Base-by-base conservation (phyloP, 2,329 filamentous ascomycete genomes). In the Trichophyton benhamiae region DNA sequence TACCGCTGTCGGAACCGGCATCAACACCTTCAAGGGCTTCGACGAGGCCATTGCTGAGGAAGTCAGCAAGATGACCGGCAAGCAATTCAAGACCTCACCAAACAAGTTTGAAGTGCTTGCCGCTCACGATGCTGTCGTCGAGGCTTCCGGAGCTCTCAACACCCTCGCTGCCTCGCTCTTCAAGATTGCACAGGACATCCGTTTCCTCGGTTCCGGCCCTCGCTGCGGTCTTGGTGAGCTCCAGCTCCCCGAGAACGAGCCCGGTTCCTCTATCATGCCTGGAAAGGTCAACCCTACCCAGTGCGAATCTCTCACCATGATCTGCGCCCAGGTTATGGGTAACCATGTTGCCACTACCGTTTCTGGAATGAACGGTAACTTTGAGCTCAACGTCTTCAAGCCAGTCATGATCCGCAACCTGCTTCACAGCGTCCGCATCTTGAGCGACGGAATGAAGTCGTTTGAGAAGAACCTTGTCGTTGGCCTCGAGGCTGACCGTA, bases 271-370 rank as follows among this genome's bases (percentile, higher is more conserved):
- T 69, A 97, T 99, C 81, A 99, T 99, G 94, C 94, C 94, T 52
- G 94, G 94, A 72, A 99, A 99, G 82, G 94, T 99, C 74, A 99
- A 99, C 81, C 94, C 94, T 36, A 99, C 94, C 36, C 94, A 99
- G 79, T 96, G 91, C 78, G 94, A 99, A 81, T 89, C 91, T 64
- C 80, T 99, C 75, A 97, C 94, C 69, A 99, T 99, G 94, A 82
- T 97, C 64, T 96, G 92, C 80, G 85, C 89, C 20, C 94, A 99
- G 78, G 92, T 99, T 65, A 96, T 97, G 83, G 94, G 94, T 72
- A 99, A 99, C 82, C 86, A 97, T 74, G 87, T 91, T 60, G 90
- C 94, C 42, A 86, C 89, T 64, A 96, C 92, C 33, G 90, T 97
- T 69, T 90, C 91, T 65, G 94, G 92, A 72, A 95, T 95, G 80